Evolutionary conservation across 1,284 basidiomycete species (phyloP).

Genomic region (Irpex sp.): DNA sequence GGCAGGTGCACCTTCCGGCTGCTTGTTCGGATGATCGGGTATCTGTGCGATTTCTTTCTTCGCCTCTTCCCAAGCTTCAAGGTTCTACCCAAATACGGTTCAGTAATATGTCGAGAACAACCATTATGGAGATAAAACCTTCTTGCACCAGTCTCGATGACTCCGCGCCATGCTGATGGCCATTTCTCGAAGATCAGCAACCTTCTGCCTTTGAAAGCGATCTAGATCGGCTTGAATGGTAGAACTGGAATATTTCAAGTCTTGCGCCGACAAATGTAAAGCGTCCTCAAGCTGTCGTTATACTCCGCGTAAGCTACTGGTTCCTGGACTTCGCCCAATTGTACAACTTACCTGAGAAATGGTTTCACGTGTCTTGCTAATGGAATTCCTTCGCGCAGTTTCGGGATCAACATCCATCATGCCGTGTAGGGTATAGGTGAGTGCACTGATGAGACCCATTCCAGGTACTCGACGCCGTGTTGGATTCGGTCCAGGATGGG

Average conservation of each 20-base stretch:
- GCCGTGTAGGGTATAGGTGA: constrained; percentile 93
- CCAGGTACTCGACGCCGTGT: constrained; percentile 62
- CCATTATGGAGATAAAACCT: constrained; percentile 47
- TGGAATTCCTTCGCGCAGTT: constrained; percentile 87
- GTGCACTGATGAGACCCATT: constrained; percentile 86
- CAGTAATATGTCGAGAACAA: neutral
- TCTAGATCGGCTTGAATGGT: constrained; percentile 98
- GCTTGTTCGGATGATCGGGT: constrained; percentile 81
- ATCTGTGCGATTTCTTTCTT: constrained; percentile 89
- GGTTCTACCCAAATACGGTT: constrained; percentile 57
- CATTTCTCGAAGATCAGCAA: constrained; percentile 93
- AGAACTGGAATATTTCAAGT: constrained; percentile 92
- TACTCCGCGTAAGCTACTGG: neutral
- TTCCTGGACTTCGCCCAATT: too few relatives aligned
- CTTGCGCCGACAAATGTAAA: constrained; percentile 83
- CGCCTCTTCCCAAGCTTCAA: constrained; percentile 95
- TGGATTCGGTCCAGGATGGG: constrained; percentile 73
- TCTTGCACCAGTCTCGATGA: constrained; percentile 94
- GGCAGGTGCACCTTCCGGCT: constrained; percentile 34
- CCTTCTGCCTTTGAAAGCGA: constrained; percentile 97
- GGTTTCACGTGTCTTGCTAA: constrained; percentile 91
- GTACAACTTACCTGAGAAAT: constrained; percentile 77
- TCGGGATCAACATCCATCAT: constrained; percentile 99
- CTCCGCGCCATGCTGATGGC: constrained; percentile 84
- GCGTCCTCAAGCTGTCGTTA: constrained; percentile 81